Conservation (phyloP, 306 rosid genomes). For the Vicia sativa region DNA sequence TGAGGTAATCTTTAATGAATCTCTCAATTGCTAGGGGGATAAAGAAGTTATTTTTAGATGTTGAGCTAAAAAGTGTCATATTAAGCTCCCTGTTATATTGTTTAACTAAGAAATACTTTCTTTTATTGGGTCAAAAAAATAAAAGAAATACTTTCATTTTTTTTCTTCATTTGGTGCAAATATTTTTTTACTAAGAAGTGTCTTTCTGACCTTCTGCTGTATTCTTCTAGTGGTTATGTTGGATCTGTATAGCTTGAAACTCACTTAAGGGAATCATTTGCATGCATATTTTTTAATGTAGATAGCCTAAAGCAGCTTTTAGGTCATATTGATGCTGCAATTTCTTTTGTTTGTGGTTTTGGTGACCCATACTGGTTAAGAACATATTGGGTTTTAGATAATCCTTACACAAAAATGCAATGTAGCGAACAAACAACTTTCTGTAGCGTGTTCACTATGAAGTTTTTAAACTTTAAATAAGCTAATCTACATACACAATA, state of each 20-base stretch:
- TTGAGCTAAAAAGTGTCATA: constrained; percentile 8
- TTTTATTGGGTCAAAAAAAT: too few relatives aligned
- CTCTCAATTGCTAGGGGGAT: constrained; percentile 26
- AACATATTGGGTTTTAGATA: constrained; percentile 17
- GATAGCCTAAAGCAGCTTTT: constrained; percentile 18
- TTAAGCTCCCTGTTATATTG: constrained; percentile 10
- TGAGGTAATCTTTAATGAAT: constrained; percentile 64
- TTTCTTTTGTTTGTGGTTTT: constrained; percentile 14
- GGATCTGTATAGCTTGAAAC: constrained; percentile 9
- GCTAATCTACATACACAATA: constrained; percentile 11
- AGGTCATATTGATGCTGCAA: constrained; percentile 18
- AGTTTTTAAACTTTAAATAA: constrained; percentile 13
- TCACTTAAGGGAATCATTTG: constrained; percentile 18
- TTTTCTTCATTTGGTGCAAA: constrained; percentile 30
- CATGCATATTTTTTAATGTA: constrained; percentile 4
- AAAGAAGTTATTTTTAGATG: constrained; percentile 20
- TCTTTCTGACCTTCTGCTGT: constrained; percentile 1
- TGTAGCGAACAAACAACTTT: constrained; percentile 10
- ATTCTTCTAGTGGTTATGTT: constrained; percentile 33
- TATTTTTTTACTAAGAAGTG: background rate
- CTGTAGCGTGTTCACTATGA: background rate
- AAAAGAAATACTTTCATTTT: too few relatives aligned
- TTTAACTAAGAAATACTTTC: constrained; percentile 25
- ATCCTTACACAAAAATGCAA: background rate
- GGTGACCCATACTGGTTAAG: constrained; percentile 22